Evolutionary conservation across 2,329 filamentous ascomycete genomes (phyloP), one percentile per base, ranked within the genome.

Genomic region (Juglanconis juglandina): DNA sequence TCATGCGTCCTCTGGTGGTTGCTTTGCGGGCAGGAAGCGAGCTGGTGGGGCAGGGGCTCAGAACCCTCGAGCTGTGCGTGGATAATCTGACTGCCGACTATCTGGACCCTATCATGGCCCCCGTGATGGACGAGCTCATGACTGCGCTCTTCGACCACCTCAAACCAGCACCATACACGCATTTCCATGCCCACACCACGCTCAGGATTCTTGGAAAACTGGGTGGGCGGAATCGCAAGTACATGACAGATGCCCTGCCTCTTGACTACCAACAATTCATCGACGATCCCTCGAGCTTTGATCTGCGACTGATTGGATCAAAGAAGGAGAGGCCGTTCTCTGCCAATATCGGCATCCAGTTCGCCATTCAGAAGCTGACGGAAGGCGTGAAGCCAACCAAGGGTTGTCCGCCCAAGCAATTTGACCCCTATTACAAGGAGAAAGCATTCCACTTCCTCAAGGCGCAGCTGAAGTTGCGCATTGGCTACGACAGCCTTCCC

Each of bases 41-140:
- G 66, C 83, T 99, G 44, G 94, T 99, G 17, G 93, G 93, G 0
- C 96, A 99, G 73, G 95, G 95, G 0, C 80, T 99, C 6, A 83
- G 96, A 34, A 99, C 95, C 0, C 79, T 99, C 5, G 95, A 99
- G 70, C 84, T 99, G 2, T 99, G 95, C 69, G 95, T 99, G 17
- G 95, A 99, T 65, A 99, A 99, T 68, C 82, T 99, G 0, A 99
- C 96, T 0, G 94, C 95, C 0, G 95, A 99, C 69, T 99, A 99
- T 70, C 79, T 99, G 13, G 95, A 99, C 68, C 96, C 95, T 0
- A 98, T 99, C 68, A 99, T 99, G 94, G 92, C 94, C 2, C 96
- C 95, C 0, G 96, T 98, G 33, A 98, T 99, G 73, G 94, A 99
- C 68, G 95, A 99, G 71, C 81, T 99, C 49, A 99, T 99, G 95